Evolutionary conservation across 345 rosid genomes (phyloP).

Genomic region (Lepidium didymum): DNA sequence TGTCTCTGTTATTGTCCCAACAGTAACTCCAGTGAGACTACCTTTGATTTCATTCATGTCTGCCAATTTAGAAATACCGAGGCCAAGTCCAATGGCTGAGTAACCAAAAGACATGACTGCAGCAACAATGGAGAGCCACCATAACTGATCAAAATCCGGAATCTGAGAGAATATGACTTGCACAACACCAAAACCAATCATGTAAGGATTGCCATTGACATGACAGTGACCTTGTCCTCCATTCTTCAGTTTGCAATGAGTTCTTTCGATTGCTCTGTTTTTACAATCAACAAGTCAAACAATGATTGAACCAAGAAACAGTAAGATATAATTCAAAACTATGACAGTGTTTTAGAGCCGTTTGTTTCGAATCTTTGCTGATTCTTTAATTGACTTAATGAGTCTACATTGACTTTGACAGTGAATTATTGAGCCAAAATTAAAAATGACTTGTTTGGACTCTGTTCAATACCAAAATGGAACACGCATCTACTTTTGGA

Average conservation of each 20-base stretch:
- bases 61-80: conserved; percentile 54
- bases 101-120: conserved; percentile 83
- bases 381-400: conserved; percentile 1
- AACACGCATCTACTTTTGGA: conserved; percentile 23
- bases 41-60: conserved; percentile 52
- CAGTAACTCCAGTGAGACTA: conserved; percentile 67
- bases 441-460: conserved; percentile 1
- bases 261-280: conserved; percentile 59
- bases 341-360: conserved; percentile 10
- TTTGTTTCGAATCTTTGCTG: not conserved
- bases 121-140: conserved; percentile 77
- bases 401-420: conserved; percentile 2
- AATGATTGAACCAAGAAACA: not conserved
- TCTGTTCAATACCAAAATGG: not conserved
- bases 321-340: not conserved
- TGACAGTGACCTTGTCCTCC: conserved; percentile 43
- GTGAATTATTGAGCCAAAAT: conserved; percentile 4
- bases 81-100: conserved; percentile 70
- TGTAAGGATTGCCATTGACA: conserved; percentile 48
- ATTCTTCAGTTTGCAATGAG: conserved; percentile 46
- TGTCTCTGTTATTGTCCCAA: conserved; percentile 42
- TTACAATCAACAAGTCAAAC: not conserved
- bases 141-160: conserved; percentile 69
- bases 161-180: conserved; percentile 67
- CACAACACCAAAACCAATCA: conserved; percentile 55